Percentiles rank a stretch among this genome's conserved stretches.
phyloP scores from a whole-genome alignment of 164 flowering plant species.

The Macadamia integrifolia region DNA sequence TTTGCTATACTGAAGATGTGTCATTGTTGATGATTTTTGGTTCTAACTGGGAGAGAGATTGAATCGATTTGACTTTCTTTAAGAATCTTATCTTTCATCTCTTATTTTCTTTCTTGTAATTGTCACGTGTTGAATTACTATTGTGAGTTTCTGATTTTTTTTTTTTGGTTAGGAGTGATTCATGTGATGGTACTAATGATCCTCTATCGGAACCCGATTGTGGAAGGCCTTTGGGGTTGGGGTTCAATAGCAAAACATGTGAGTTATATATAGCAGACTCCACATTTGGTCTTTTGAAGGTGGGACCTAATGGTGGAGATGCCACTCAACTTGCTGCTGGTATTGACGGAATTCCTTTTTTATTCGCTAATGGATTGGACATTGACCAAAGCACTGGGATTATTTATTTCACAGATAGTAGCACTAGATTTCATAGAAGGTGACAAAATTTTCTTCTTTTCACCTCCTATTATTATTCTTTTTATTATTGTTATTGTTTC shows the following conservation, averaged over 20 bases:
- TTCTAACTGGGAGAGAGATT: too few relatives aligned
- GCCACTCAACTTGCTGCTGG: neutral
- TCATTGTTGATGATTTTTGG: too few relatives aligned
- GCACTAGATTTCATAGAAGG: neutral
- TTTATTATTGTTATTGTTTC: too few relatives aligned
- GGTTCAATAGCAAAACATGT: neutral
- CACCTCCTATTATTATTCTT: too few relatives aligned
- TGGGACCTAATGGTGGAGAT: neutral
- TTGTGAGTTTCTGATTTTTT: too few relatives aligned
- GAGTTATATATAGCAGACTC: neutral
- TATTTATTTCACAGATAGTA: neutral
- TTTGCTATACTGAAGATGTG: too few relatives aligned
- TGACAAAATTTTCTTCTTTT: too few relatives aligned
- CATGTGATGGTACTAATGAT: neutral
- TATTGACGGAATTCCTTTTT: neutral
- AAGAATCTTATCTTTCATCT: too few relatives aligned
- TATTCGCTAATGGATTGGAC: neutral
- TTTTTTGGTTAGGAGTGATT: neutral
- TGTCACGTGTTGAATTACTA: too few relatives aligned
- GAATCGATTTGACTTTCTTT: too few relatives aligned
- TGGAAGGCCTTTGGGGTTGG: neutral
- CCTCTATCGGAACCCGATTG: neutral
- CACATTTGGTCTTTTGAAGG: neutral
- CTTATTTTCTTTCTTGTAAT: too few relatives aligned
- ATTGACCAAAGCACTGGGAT: neutral